Percentiles rank a stretch among this genome's conserved stretches.
Evolutionary conservation across 805 yeast species (phyloP).

Genomic region (Yamadazyma sp.): DNA sequence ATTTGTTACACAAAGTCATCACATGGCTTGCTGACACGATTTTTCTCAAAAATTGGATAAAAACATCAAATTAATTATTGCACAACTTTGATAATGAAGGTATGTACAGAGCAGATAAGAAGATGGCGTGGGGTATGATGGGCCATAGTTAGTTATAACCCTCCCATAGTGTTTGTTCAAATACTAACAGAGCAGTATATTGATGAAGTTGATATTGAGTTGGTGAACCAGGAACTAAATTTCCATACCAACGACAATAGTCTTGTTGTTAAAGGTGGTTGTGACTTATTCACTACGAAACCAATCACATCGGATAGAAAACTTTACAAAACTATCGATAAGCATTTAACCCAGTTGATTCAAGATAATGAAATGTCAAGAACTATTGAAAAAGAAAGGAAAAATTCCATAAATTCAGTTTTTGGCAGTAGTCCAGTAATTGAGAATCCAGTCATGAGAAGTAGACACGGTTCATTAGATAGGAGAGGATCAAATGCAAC

Average conservation of each 20-base stretch:
- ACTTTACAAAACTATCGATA: constrained; percentile 81
- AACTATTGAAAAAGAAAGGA: constrained; percentile 36
- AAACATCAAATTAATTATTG: too few species aligned
- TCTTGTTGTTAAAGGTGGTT: constrained; percentile 69
- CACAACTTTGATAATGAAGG: too few species aligned
- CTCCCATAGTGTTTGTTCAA: too few species aligned
- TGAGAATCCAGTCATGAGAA: constrained; percentile 3
- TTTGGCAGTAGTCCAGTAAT: constrained; percentile 39
- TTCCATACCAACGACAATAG: constrained; percentile 49
- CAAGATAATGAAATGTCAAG: constrained; percentile 43
- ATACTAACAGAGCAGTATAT: constrained; percentile 55
- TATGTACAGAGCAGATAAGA: too few species aligned
- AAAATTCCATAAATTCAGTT: constrained; percentile 32
- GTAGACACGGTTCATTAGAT: constrained; percentile 17
- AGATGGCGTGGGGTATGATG: too few species aligned
- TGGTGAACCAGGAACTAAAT: constrained; percentile 80
- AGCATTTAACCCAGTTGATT: constrained; percentile 60
- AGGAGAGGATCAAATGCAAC: constrained; percentile 23
- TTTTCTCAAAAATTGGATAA: too few species aligned
- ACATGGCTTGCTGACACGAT: too few species aligned
- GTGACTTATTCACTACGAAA: constrained; percentile 92
- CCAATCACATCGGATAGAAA: constrained; percentile 89
- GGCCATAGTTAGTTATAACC: too few species aligned
- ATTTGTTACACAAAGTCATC: too few species aligned
- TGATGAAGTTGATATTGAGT: constrained; percentile 90